phyloP scores from a whole-genome alignment of 192 early-diverging fungal genomes.

The Backusella parvicylindrica region DNA sequence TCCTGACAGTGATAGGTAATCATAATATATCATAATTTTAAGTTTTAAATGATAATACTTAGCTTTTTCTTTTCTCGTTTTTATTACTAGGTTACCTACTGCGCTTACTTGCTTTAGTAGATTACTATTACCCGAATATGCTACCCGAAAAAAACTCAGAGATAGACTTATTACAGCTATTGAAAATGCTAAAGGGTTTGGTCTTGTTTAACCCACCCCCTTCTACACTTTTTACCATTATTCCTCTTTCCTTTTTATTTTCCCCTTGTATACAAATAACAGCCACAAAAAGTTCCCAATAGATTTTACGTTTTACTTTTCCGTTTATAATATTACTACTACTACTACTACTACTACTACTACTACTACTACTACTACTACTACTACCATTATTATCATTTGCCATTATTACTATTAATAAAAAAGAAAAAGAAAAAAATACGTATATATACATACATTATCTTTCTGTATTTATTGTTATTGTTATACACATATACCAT shows the following conservation, averaged over 20 bases:
- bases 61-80: background rate
- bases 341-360: background rate
- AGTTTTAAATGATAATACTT: background rate
- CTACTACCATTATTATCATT: background rate
- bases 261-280: background rate
- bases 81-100: slow-evolving; percentile 60
- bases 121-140: slow-evolving; percentile 86
- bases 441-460: background rate
- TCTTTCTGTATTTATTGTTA: background rate
- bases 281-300: background rate
- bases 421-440: background rate
- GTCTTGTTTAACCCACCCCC: slow-evolving; percentile 66
- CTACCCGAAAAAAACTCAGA: slow-evolving; percentile 64
- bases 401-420: background rate
- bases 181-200: slow-evolving; percentile 91
- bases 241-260: background rate
- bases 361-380: background rate
- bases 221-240: background rate
- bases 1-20: slow-evolving; percentile 71
- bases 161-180: slow-evolving; percentile 78
- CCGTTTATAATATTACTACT: background rate
- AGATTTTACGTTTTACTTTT: background rate
- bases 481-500: background rate
- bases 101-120: slow-evolving; percentile 90
- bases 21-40: background rate